Evolutionary conservation across 192 early-diverging fungal genomes (phyloP).

Genomic region (Coemansia sp.): DNA sequence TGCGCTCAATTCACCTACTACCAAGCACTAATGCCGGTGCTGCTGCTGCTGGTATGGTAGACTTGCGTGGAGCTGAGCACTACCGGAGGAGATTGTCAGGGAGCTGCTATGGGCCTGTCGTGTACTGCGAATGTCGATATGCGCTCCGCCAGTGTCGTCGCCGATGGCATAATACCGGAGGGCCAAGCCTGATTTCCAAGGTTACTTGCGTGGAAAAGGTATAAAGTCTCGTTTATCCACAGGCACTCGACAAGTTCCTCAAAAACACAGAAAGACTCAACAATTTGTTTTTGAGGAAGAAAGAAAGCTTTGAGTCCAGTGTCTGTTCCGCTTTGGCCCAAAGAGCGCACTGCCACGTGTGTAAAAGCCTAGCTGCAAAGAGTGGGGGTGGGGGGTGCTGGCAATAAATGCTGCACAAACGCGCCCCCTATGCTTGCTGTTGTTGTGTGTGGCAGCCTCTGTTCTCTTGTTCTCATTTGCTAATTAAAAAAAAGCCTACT

Average conservation of each 20-base stretch:
- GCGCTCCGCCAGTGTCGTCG: slow-evolving; percentile 6
- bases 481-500: neutral
- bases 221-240: neutral
- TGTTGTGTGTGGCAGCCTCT: neutral
- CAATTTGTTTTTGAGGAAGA: neutral
- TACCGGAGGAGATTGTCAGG: neutral
- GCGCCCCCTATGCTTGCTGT: neutral
- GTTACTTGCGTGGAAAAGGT: neutral
- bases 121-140: slow-evolving; percentile 7
- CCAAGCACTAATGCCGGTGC: neutral
- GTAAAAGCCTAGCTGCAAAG: no score
- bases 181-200: slow-evolving; percentile 1
- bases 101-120: slow-evolving; percentile 2
- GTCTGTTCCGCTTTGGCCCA: neutral
- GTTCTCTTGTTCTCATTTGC: neutral
- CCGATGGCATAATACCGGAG: slow-evolving; percentile 13
- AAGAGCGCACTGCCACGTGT: neutral
- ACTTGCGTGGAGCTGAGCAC: neutral
- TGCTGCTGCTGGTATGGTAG: neutral
- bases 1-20: neutral
- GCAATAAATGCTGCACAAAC: neutral
- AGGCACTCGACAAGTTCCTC: neutral
- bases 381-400: neutral
- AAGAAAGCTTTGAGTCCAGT: neutral
- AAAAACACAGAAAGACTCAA: neutral